Evolutionary conservation across 345 rosid genomes (phyloP).

Genomic region (Theobroma cacao): DNA sequence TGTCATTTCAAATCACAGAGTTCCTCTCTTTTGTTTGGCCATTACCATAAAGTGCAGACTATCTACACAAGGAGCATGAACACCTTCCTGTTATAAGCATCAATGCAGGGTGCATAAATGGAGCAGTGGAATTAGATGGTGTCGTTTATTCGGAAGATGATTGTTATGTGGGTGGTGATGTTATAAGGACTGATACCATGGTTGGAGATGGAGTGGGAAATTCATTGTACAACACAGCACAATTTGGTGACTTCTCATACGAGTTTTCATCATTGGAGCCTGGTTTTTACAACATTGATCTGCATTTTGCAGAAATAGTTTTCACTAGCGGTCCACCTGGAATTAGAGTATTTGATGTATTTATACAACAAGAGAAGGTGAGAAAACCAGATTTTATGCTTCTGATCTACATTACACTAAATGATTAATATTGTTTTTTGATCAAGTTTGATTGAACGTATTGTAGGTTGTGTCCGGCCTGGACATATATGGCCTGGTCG

Average conservation of each 20-base stretch:
- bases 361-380: conserved; percentile 53
- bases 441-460: conserved; percentile 4
- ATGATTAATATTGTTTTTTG: background rate
- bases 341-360: conserved; percentile 56
- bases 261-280: conserved; percentile 37
- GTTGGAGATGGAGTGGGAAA: conserved; percentile 29
- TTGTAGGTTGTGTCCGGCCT: conserved; percentile 51
- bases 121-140: conserved; percentile 27
- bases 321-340: conserved; percentile 49
- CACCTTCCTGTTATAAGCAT: conserved; percentile 32
- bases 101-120: conserved; percentile 41
- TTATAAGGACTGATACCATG: conserved; percentile 29
- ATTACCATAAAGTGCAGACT: conserved; percentile 21
- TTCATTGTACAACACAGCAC: conserved; percentile 48
- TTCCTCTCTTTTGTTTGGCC: background rate
- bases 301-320: conserved; percentile 58
- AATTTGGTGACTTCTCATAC: conserved; percentile 47
- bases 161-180: conserved; percentile 46
- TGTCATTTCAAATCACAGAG: conserved; percentile 2
- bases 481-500: conserved; percentile 58
- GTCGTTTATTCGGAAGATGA: conserved; percentile 34
- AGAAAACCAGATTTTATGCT: background rate
- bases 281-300: conserved; percentile 44
- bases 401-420: background rate
- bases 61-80: conserved; percentile 7